phyloP scores from a whole-genome alignment of 208 protist genomes.

The Phytomonas sp. region DNA sequence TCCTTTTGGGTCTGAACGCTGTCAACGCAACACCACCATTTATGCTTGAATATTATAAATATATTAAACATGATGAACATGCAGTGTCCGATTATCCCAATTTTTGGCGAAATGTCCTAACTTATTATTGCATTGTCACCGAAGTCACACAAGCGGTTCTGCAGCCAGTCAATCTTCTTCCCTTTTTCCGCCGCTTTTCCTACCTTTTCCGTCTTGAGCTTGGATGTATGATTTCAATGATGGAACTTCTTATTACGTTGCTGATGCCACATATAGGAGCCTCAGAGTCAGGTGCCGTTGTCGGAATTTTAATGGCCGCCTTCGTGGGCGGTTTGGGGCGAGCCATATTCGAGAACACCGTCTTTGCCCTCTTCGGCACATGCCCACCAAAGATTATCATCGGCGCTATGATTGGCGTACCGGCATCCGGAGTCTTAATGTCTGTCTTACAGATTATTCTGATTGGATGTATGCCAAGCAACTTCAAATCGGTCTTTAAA shows the following conservation, averaged over 20 bases:
- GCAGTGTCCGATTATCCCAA: slow-evolving; percentile 18
- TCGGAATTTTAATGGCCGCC: slow-evolving; percentile 30
- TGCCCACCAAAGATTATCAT: slow-evolving; percentile 44
- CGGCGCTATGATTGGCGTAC: slow-evolving; percentile 47
- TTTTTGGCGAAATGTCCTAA: slow-evolving; percentile 54
- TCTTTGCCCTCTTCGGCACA: slow-evolving; percentile 58
- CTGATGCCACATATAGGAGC: slow-evolving; percentile 23
- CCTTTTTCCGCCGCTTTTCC: slow-evolving; percentile 38
- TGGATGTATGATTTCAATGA: slow-evolving; percentile 24
- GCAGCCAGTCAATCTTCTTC: slow-evolving; percentile 34
- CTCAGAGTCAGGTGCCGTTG: slow-evolving; percentile 28
- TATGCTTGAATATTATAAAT: slow-evolving; percentile 66
- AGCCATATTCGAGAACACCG: slow-evolving; percentile 59
- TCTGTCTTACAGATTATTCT: slow-evolving; percentile 61
- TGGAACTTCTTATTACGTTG: slow-evolving; percentile 41
- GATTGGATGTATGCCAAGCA: slow-evolving; percentile 34
- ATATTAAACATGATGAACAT: slow-evolving; percentile 23
- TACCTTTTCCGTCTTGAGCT: slow-evolving; percentile 29
- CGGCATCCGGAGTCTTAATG: slow-evolving; percentile 30
- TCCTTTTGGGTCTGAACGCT: slow-evolving; percentile 71
- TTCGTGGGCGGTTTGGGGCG: slow-evolving; percentile 39
- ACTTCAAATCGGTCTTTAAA: slow-evolving; percentile 27
- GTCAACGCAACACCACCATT: slow-evolving; percentile 65
- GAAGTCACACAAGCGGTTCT: slow-evolving; percentile 43
- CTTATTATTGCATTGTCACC: slow-evolving; percentile 63